Evolutionary conservation across 2,329 filamentous ascomycete genomes (phyloP), one percentile per base, ranked within the genome.

Genomic region (Drechmeria coniospora): DNA sequence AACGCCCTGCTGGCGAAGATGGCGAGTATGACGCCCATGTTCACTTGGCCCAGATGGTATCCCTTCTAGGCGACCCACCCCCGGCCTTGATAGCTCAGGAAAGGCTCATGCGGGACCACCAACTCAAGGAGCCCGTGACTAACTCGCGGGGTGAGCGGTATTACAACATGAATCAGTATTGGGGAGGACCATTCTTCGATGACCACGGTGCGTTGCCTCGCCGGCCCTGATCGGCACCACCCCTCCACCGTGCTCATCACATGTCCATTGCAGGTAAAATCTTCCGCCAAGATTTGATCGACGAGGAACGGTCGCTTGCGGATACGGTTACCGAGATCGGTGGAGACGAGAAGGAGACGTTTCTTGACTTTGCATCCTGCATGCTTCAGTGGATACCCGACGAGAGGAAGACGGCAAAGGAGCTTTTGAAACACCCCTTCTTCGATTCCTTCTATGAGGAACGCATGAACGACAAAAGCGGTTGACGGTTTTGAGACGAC

Each of bases 311-410:
- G 6, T n/a, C n/a, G n/a, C 25, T 43, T 14, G 26, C 25, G 10
- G 30, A 34, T 17, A 41, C 29, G 11, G 34, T 38, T 22, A 42
- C 40, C n/a, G 23, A 36, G 20, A n/a, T 42, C 8, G 8, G 1
- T 8, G 33, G 32, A 2, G 25, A 40, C 6, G 42, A 41, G n/a
- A 45, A 44, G 17, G 8, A 36, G 8, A 5, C 14, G 13, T 44
- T 41, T 32, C 26, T 41, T 4, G 38, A 43, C 21, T 32, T 43
- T 33, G 37, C 39, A 29, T 23, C 21, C 5, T 20, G 26, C 11
- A 43, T 47, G 41, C 37, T 45, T 10, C 35, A 40, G 18, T 44
- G 42, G 44, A 24, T 43, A 25, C 37, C 37, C 4, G 43, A 43
- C 15, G 38, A 41, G 29, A 40, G 34, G 26, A 42, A 36, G 31